A percentile compares a stretch with the other conserved stretches of the same genome.
Conservation (phyloP, 2,329 filamentous ascomycete species). For the Daldinia sp. region DNA sequence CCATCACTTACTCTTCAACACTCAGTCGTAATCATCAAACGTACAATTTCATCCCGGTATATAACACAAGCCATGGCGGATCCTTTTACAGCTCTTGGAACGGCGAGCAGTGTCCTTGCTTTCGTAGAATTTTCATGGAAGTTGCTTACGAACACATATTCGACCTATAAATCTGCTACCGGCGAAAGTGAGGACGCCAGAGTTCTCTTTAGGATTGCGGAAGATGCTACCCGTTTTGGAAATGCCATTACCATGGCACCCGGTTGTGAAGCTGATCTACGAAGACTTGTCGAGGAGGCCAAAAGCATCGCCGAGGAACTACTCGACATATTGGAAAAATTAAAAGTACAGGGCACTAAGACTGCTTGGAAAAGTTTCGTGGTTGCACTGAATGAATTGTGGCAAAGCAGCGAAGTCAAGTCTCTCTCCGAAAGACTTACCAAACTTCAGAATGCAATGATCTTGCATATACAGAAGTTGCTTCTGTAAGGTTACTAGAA, state of each 20-base stretch:
- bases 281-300: not conserved
- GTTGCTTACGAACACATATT: not conserved
- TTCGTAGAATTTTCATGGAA: not conserved
- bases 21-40: not conserved
- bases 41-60: not conserved
- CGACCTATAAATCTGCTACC: not conserved
- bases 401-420: not conserved
- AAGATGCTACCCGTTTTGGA: not conserved
- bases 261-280: not conserved
- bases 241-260: not conserved
- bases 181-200: not conserved
- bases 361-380: not conserved
- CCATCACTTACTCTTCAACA: not conserved
- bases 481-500: not conserved
- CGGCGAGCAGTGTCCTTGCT: not conserved
- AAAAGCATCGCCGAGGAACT: not conserved
- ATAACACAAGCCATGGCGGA: not conserved
- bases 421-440: not conserved
- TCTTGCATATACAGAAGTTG: not conserved
- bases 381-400: not conserved
- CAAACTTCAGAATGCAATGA: not conserved
- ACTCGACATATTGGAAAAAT: not conserved
- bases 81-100: not conserved
- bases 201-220: not conserved
- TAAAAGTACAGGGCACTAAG: not conserved